Evolutionary conservation across 768 basidiomycete species (phyloP).

Genomic region (Suillus americanus): DNA sequence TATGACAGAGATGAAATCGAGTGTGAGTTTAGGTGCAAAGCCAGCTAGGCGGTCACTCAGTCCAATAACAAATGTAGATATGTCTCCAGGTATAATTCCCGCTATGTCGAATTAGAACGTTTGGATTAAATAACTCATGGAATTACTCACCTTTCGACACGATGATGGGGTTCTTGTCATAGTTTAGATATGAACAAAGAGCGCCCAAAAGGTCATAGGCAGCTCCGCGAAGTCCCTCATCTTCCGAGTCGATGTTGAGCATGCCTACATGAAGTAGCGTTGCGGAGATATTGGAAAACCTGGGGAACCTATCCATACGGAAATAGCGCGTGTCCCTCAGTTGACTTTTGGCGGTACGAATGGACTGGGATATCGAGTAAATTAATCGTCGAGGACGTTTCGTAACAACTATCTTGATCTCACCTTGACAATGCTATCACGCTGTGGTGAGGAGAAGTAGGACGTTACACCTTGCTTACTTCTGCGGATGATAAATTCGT

Average conservation of each 20-base stretch:
- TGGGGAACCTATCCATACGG: conserved; percentile 63
- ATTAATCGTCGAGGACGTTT: background rate
- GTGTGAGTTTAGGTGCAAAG: conserved; percentile 77
- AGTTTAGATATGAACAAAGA: conserved; percentile 75
- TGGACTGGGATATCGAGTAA: conserved; percentile 43
- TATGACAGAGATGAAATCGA: conserved; percentile 90
- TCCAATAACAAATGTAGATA: conserved; percentile 56
- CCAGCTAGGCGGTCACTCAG: conserved; percentile 72
- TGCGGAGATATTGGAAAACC: conserved; percentile 83
- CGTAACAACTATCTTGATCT: conserved; percentile 1
- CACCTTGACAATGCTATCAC: conserved; percentile 78
- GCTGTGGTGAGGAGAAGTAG: conserved; percentile 70
- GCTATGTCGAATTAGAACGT: conserved; percentile 37
- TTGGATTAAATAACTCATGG: conserved; percentile 1
- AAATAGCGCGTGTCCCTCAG: conserved; percentile 54
- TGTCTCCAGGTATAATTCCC: conserved; percentile 68
- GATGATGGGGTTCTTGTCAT: conserved; percentile 69
- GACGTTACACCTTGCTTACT: conserved; percentile 68
- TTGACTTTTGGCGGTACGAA: conserved; percentile 73
- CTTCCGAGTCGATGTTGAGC: conserved; percentile 69
- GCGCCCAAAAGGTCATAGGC: conserved; percentile 80
- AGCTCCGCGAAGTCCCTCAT: conserved; percentile 75
- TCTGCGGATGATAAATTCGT: conserved; percentile 81
- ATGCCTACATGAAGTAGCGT: conserved; percentile 86
- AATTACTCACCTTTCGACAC: conserved; percentile 60